Conservation (phyloP, 116 monocot species). For the Iris pallida region DNA sequence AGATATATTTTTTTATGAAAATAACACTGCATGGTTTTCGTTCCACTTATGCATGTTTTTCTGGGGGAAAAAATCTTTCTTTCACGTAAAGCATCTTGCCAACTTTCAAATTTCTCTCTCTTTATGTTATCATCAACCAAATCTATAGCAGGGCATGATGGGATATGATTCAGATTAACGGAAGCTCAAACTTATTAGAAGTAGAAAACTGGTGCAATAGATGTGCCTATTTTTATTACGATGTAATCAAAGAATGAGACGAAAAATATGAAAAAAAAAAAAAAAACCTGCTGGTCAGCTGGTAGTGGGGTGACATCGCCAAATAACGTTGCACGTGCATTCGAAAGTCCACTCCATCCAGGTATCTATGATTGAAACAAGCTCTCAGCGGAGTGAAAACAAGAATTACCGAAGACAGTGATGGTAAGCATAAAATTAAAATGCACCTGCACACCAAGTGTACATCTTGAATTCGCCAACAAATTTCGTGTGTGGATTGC, state of each 20-base stretch:
- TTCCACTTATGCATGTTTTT: no score
- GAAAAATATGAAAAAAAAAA: not conserved
- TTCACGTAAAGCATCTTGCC: no score
- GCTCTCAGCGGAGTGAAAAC: not conserved
- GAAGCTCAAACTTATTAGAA: no score
- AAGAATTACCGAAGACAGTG: not conserved
- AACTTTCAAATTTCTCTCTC: no score
- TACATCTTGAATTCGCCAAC: constrained; percentile 78
- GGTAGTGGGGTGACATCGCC: constrained; percentile 81
- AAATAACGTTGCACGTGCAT: constrained; percentile 94
- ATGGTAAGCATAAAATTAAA: constrained; percentile 5
- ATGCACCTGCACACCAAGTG: constrained; percentile 84
- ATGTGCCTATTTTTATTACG: constrained; percentile 24
- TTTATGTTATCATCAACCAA: no score
- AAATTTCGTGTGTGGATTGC: constrained; percentile 95
- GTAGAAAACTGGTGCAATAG: no score
- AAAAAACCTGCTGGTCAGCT: constrained; percentile 55
- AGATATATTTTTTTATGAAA: no score
- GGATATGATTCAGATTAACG: no score
- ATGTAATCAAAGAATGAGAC: constrained; percentile 1
- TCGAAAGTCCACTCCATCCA: constrained; percentile 97
- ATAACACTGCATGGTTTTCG: no score
- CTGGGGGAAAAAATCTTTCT: no score
- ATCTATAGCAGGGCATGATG: no score
- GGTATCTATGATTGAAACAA: constrained; percentile 47